Percentiles rank a stretch among this genome's conserved stretches.
These are phyloP conservation scores for Didymella arachidicola DNA, from an alignment of 2,329 filamentous ascomycete genomes.

Conservation along the genomic window DNA sequence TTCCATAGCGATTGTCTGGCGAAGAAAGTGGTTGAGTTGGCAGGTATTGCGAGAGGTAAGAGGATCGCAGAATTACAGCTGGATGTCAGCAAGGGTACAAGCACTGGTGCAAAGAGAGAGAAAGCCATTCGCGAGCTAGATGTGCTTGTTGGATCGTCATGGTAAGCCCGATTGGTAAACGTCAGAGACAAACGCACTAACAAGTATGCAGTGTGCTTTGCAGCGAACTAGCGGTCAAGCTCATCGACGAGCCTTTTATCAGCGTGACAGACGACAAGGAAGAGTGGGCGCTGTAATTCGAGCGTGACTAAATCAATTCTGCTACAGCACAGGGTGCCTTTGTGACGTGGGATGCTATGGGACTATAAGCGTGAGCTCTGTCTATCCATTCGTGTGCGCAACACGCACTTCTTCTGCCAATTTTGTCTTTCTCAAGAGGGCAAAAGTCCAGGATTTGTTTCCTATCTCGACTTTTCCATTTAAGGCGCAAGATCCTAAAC, in stretches of 20 bases:
- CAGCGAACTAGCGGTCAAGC: constrained; percentile 92
- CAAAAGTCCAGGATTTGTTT: too few relatives aligned
- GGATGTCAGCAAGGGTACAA: constrained; percentile 78
- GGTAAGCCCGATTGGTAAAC: constrained; percentile 61
- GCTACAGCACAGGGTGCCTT: background rate
- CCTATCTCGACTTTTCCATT: background rate
- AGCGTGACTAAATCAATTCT: background rate
- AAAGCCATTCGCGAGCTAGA: constrained; percentile 88
- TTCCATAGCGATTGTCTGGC: constrained; percentile 97
- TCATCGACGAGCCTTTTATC: constrained; percentile 93
- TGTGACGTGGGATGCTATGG: background rate
- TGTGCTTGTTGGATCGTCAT: constrained; percentile 86
- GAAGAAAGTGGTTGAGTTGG: constrained; percentile 81
- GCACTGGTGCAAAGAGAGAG: constrained; percentile 76
- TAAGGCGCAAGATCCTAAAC: background rate
- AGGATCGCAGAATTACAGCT: constrained; percentile 86
- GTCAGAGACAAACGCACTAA: constrained; percentile 26
- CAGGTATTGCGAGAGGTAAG: constrained; percentile 76
- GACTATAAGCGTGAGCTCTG: background rate
- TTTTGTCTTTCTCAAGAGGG: too few relatives aligned
- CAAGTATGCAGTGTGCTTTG: constrained; percentile 76
- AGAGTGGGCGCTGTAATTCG: constrained; percentile 72
- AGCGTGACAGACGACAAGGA: constrained; percentile 73
- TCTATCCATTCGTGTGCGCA: too few relatives aligned
- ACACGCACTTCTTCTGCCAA: too few relatives aligned